phyloP scores from a whole-genome alignment of 1,284 basidiomycete species.

The Sanghuangporus sanghuang region DNA sequence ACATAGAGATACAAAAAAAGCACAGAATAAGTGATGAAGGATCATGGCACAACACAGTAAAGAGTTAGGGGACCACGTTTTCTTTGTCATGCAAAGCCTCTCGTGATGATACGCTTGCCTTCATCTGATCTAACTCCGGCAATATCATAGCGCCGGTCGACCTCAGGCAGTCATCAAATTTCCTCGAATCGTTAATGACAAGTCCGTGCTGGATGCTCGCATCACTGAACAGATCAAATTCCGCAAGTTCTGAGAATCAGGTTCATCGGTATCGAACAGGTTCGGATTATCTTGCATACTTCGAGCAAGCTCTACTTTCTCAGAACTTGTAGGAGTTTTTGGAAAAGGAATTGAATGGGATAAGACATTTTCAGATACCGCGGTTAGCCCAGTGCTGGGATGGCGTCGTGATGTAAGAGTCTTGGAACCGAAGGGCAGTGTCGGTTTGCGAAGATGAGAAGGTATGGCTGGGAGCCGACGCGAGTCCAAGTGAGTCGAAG shows the following conservation, averaged over 20 bases:
- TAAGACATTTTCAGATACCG: constrained; percentile 4
- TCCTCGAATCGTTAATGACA: neutral
- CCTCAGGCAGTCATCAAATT: neutral
- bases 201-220: constrained; percentile 2
- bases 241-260: constrained; percentile 9
- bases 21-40: too few relatives aligned
- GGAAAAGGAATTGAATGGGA: neutral
- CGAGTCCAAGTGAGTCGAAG: constrained; percentile 64
- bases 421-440: constrained; percentile 1
- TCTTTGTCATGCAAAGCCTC: constrained; percentile 6
- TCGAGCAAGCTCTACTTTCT: constrained; percentile 16
- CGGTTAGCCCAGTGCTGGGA: neutral
- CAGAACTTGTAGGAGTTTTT: constrained; percentile 4
- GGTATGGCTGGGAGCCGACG: constrained; percentile 33
- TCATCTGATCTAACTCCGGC: neutral
- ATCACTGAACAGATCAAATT: constrained; percentile 9
- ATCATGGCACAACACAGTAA: neutral
- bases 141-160: neutral
- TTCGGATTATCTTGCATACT: constrained; percentile 6
- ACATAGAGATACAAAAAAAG: too few relatives aligned
- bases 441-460: constrained; percentile 17
- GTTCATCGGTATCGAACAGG: constrained; percentile 1
- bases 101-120: neutral
- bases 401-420: constrained; percentile 5
- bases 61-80: neutral